Evolutionary conservation across 176 grass and related monocot species (phyloP).

Genomic region (Eragrostis nindensis): DNA sequence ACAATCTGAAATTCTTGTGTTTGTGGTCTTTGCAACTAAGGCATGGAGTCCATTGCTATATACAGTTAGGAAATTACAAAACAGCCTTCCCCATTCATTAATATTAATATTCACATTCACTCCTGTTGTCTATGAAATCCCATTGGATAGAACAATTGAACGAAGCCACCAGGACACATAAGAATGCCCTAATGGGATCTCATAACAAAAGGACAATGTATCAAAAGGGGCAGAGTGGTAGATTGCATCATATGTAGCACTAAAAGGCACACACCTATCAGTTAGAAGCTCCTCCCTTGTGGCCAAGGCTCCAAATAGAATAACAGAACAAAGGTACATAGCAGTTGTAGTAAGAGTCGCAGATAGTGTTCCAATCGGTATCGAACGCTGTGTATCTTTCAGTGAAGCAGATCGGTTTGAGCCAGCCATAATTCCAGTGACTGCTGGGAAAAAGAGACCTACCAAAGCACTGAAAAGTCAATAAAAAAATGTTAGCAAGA

Average conservation of each 20-base stretch:
- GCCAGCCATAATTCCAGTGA: constrained; percentile 99
- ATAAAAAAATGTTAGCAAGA: constrained; percentile 38
- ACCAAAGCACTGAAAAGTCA: constrained; percentile 85
- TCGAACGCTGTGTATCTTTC: constrained; percentile 97
- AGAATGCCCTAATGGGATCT: background rate
- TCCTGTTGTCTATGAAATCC: background rate
- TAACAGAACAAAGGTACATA: constrained; percentile 84
- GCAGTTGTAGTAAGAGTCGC: constrained; percentile 85
- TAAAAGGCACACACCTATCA: constrained; percentile 66
- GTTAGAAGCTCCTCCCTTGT: constrained; percentile 95
- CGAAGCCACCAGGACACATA: constrained; percentile 16
- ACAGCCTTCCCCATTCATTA: background rate
- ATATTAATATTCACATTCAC: background rate
- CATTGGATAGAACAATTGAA: constrained; percentile 3
- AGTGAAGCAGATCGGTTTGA: constrained; percentile 95
- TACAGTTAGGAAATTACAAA: constrained; percentile 12
- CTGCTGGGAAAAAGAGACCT: constrained; percentile 96
- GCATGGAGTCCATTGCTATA: background rate
- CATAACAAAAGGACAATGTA: constrained; percentile 22
- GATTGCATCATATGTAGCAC: constrained; percentile 2
- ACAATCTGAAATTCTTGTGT: background rate
- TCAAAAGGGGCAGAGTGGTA: background rate
- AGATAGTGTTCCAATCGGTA: constrained; percentile 89
- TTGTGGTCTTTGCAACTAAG: background rate
- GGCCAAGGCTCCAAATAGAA: constrained; percentile 91